Conservation (phyloP, 2,329 filamentous ascomycete genomes). For the Paecilomyces fulvus region DNA sequence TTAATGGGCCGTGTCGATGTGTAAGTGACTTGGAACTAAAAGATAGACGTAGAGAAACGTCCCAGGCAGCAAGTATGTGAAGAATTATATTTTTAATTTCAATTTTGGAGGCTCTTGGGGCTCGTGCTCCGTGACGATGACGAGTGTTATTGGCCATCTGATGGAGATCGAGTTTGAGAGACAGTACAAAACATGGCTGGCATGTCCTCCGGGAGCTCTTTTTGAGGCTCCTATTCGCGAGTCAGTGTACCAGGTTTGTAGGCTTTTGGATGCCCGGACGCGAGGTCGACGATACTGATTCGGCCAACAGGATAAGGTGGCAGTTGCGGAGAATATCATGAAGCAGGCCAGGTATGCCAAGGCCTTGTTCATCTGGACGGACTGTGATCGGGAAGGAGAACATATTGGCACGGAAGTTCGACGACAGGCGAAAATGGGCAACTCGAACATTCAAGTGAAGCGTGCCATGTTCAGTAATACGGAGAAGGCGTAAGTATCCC, state of each 20-base stretch:
- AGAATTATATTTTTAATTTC: slow-evolving; percentile 90
- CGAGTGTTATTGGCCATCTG: slow-evolving; percentile 82
- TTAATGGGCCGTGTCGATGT: neutral
- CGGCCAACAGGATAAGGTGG: slow-evolving; percentile 58
- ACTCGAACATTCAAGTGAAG: slow-evolving; percentile 66
- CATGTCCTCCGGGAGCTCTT: slow-evolving; percentile 67
- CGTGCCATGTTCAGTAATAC: slow-evolving; percentile 93
- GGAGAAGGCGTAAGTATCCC: slow-evolving; percentile 64
- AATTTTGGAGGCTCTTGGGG: slow-evolving; percentile 77
- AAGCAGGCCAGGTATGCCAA: slow-evolving; percentile 63
- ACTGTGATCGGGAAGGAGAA: slow-evolving; percentile 96
- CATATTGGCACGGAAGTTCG: slow-evolving; percentile 91
- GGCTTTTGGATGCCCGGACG: slow-evolving; percentile 46
- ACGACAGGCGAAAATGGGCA: slow-evolving; percentile 66
- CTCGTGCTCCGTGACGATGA: slow-evolving; percentile 80
- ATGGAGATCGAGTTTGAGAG: slow-evolving; percentile 68
- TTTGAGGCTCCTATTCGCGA: slow-evolving; percentile 73
- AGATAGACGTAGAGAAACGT: slow-evolving; percentile 53
- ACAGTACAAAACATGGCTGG: slow-evolving; percentile 69
- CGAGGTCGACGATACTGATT: neutral
- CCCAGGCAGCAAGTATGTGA: slow-evolving; percentile 64
- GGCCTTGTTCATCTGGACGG: slow-evolving; percentile 92
- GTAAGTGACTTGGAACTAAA: slow-evolving; percentile 11
- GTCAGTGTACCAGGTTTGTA: slow-evolving; percentile 36
- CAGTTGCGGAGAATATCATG: slow-evolving; percentile 77